Evolutionary conservation across 768 basidiomycete genomes (phyloP), one percentile per base, ranked within the genome.

Genomic region (Fomitopsis serialis): DNA sequence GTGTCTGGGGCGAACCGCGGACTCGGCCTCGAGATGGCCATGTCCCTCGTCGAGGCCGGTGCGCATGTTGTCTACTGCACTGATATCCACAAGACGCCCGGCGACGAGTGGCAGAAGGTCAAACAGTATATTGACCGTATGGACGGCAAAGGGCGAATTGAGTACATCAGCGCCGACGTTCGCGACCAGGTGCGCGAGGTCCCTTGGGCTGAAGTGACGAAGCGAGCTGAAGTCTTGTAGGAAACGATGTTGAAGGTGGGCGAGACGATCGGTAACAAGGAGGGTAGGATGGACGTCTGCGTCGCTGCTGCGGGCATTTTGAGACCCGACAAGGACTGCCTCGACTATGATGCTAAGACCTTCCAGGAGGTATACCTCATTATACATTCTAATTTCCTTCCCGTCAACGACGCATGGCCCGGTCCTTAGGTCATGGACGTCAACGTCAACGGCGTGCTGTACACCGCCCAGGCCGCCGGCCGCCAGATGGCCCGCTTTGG

Each of bases 21-120:
- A 0, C 76, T 92, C 13, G 90, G 90, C 1, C 79, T 92, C 11
- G 89, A 92, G 69, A 85, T 85, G 81, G 86, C 87, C 21, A 69
- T 91, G 45, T 80, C 82, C 2, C 69, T 91, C 34, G 77, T 78
- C 36, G 89, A 91, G 70, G 82, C 80, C 9, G 88, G 89, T 19
- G 84, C 84, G 11, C 61, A 61, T 8, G 82, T 73, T 0, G 74
- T 88, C 11, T 87, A 88, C 63, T 87, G 84, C 59, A 67, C 87
- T 4, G 87, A 89, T 64, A 70, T 88, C 9, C 77, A 82, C 1
- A 50, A 62, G 25, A 64, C 65, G 22, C 81, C 87, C 0, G 79
- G 80, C 1, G 73, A 73, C 0, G 84, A 84, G 59, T 89, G 80
- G 74, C 53, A 62, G 36, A 72, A 73, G 55, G 80, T 82, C 17